Base-by-base conservation (phyloP, 1,284 basidiomycete genomes). In the Sphaerobolus stellatus region DNA sequence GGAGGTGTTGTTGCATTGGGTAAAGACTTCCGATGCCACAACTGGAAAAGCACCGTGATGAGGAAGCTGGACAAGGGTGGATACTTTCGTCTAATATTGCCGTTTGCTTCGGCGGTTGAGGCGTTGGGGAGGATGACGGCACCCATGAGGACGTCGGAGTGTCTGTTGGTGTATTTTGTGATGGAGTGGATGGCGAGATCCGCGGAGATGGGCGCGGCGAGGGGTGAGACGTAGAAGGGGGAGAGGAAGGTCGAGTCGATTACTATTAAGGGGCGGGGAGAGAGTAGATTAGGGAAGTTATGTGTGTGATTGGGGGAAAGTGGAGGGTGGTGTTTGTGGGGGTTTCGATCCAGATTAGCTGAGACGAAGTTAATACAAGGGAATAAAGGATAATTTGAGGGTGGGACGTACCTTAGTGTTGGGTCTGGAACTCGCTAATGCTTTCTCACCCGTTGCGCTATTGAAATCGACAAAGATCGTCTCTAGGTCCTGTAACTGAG, bases 271-370 rank as follows among this genome's bases (percentile, higher is more conserved):
- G 77, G 74, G 20, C 28, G 14, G 18, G 34, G 38, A 4, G 80
- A 83, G 58, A 94, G 74, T 14, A 34, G 46, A 54, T 54, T 27
- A 54, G 36, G 29, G 78, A 68, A 36, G 79, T 77, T 58, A 94
- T 79, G 53, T 82, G 77, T 1, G 78, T 67, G 65, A 95, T 85
- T 67, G 92, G 86, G 57, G 95, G 84, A 31, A 97, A 74, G n/a
- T 87, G 84, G 11, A 98, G 84, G 1, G 92, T 93, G 1, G 96
- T 96, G 73, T 98, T 98, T 14, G 94, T 98, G 0, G 95, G 96
- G 0, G 91, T 82, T 73, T 99, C 95, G 66, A 98, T 85, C 94
- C 95, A 98, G 56, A 99, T 83, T n/a, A 98, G 78, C 89, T 95
- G 61, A 3, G 45, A 44, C 27, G 27, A 49, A 57, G 45, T 16